phyloP scores from a whole-genome alignment of 2,329 filamentous ascomycete genomes.

The Pestalotiopsis sp. region DNA sequence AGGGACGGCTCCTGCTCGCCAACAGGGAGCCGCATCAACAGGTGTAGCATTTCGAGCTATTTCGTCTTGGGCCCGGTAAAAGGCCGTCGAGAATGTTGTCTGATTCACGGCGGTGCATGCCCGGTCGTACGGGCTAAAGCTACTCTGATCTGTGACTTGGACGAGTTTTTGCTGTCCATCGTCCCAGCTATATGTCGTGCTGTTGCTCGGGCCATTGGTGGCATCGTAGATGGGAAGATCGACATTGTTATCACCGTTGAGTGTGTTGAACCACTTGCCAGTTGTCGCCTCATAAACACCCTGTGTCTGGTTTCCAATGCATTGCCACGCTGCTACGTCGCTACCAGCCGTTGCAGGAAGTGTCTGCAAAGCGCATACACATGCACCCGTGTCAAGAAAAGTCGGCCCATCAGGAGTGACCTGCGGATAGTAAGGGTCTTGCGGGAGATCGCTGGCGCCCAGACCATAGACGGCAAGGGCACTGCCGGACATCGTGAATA shows the following conservation, averaged over 20 bases:
- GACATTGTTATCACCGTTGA: constrained; percentile 25
- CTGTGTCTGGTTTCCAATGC: constrained; percentile 46
- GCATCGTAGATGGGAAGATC: constrained; percentile 36
- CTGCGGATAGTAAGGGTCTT: constrained; percentile 39
- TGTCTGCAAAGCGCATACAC: constrained; percentile 31
- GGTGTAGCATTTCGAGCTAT: constrained; percentile 29
- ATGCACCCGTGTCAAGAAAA: constrained; percentile 42
- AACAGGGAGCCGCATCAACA: constrained; percentile 43
- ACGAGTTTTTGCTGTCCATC: constrained; percentile 25
- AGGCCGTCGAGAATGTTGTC: constrained; percentile 43
- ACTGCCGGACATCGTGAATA: not conserved
- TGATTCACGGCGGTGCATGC: constrained; percentile 45
- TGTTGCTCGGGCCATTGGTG: constrained; percentile 38
- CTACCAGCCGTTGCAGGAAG: not conserved
- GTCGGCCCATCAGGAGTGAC: constrained; percentile 30
- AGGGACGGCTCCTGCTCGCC: constrained; percentile 40
- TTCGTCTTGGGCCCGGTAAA: constrained; percentile 37
- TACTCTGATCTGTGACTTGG: constrained; percentile 21
- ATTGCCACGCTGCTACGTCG: constrained; percentile 40
- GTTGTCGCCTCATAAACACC: constrained; percentile 36
- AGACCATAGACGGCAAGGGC: not conserved
- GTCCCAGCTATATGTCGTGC: constrained; percentile 33
- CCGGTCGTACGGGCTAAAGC: constrained; percentile 38
- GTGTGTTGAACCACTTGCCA: constrained; percentile 45
- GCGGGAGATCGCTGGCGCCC: constrained; percentile 15